Evolutionary conservation across 2,329 filamentous ascomycete species (phyloP).

Genomic region (Neofusicoccum laricinum): DNA sequence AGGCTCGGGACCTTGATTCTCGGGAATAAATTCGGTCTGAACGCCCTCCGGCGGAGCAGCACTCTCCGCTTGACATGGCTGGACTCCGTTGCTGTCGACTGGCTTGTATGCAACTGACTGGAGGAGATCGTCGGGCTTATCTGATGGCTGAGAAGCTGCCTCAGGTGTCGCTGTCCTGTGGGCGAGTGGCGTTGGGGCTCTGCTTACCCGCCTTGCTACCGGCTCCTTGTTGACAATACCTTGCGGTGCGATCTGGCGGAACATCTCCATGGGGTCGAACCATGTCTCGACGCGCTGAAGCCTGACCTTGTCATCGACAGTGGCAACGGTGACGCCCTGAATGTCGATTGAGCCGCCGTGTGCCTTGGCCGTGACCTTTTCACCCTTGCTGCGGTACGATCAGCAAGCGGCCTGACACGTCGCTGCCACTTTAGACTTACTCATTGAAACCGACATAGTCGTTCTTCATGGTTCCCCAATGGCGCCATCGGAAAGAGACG

Average conservation of each 20-base stretch:
- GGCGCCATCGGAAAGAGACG: slow-evolving; percentile 64
- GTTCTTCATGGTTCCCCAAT: slow-evolving; percentile 66
- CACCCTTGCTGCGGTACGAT: slow-evolving; percentile 50
- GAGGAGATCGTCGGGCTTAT: neutral
- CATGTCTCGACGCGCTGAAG: slow-evolving; percentile 60
- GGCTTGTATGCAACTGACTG: neutral
- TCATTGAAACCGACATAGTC: slow-evolving; percentile 65
- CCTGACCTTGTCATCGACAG: slow-evolving; percentile 59
- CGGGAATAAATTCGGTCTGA: no score
- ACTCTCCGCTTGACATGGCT: no score
- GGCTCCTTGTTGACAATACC: slow-evolving; percentile 47
- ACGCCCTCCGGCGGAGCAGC: no score
- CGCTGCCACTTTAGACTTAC: slow-evolving; percentile 41
- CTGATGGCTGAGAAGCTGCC: neutral
- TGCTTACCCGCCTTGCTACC: slow-evolving; percentile 33
- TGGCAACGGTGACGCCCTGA: slow-evolving; percentile 60
- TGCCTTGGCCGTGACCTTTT: slow-evolving; percentile 61
- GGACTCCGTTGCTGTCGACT: neutral
- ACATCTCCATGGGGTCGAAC: slow-evolving; percentile 67
- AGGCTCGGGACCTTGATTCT: neutral
- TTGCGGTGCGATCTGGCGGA: slow-evolving; percentile 58
- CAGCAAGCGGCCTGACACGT: neutral
- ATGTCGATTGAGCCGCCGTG: slow-evolving; percentile 63
- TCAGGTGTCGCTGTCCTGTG: slow-evolving; percentile 19
- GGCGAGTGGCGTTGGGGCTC: slow-evolving; percentile 17